phyloP scores from a whole-genome alignment of 2,329 filamentous ascomycete species.

The Lithohypha guttulata region DNA sequence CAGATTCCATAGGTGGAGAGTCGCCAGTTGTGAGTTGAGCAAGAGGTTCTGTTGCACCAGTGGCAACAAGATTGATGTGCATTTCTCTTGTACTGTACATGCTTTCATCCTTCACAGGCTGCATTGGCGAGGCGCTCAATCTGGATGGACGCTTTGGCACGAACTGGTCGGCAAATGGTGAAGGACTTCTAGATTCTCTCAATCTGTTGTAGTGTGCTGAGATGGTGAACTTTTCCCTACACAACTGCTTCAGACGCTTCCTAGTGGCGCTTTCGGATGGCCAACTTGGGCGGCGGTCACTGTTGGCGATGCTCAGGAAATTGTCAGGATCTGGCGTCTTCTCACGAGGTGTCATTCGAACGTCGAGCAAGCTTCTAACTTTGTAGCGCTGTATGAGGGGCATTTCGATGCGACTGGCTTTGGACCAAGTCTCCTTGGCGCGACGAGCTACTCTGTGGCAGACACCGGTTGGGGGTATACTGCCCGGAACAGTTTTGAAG shows the following conservation, averaged over 20 bases:
- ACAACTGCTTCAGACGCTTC: slow-evolving; percentile 47
- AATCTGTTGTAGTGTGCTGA: slow-evolving; percentile 55
- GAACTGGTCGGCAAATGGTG: slow-evolving; percentile 39
- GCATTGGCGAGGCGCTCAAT: slow-evolving; percentile 5
- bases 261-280: slow-evolving; percentile 49
- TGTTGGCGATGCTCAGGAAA: slow-evolving; percentile 17
- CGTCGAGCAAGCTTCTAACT: slow-evolving; percentile 20
- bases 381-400: slow-evolving; percentile 20
- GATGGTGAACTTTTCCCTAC: slow-evolving; percentile 51
- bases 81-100: slow-evolving; percentile 35
- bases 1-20: slow-evolving; percentile 18
- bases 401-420: slow-evolving; percentile 22
- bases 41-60: slow-evolving; percentile 30
- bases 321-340: slow-evolving; percentile 21
- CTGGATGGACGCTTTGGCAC: slow-evolving; percentile 24
- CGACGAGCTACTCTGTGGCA: slow-evolving; percentile 53
- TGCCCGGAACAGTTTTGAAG: slow-evolving; percentile 56
- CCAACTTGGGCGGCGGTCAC: slow-evolving; percentile 35
- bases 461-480: slow-evolving; percentile 52
- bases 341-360: slow-evolving; percentile 11
- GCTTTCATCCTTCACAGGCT: slow-evolving; percentile 14
- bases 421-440: slow-evolving; percentile 51
- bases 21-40: slow-evolving; percentile 27
- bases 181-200: slow-evolving; percentile 49
- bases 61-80: slow-evolving; percentile 34